Conservation (phyloP, 1,284 basidiomycete species). For the Rhodotorula sp. region DNA sequence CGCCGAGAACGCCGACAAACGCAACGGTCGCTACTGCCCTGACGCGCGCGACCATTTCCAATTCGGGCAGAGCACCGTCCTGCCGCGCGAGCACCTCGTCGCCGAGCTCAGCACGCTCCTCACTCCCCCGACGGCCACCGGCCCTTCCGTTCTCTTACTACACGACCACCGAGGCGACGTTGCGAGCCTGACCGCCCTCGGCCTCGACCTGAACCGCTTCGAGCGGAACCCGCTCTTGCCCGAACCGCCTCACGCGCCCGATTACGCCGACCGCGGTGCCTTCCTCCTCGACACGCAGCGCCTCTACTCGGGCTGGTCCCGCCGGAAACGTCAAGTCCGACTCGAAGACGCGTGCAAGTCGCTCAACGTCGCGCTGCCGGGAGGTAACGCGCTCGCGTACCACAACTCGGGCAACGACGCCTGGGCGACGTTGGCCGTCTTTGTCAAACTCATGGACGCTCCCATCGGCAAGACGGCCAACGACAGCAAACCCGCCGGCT, state of each 20-base stretch:
- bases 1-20: constrained; percentile 59
- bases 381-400: constrained; percentile 53
- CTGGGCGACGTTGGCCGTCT: constrained; percentile 28
- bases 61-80: constrained; percentile 62
- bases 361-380: constrained; percentile 55
- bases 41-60: constrained; percentile 64
- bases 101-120: background rate
- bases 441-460: constrained; percentile 18
- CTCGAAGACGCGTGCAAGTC: constrained; percentile 63
- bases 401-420: constrained; percentile 87
- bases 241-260: constrained; percentile 52
- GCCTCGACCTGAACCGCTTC: constrained; percentile 58
- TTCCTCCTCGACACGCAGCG: constrained; percentile 70
- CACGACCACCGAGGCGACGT: constrained; percentile 72
- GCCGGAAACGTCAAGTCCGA: constrained; percentile 54
- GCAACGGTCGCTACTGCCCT: constrained; percentile 63
- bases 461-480: background rate
- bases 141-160: constrained; percentile 72
- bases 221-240: constrained; percentile 53
- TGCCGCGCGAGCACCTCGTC: constrained; percentile 50
- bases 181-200: constrained; percentile 62
- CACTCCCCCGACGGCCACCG: constrained; percentile 54
- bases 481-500: constrained; percentile 4
- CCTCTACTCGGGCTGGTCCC: constrained; percentile 67
- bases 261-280: constrained; percentile 39